phyloP scores from a whole-genome alignment of 2,329 filamentous ascomycete genomes.

The Hypoxylon sp. region DNA sequence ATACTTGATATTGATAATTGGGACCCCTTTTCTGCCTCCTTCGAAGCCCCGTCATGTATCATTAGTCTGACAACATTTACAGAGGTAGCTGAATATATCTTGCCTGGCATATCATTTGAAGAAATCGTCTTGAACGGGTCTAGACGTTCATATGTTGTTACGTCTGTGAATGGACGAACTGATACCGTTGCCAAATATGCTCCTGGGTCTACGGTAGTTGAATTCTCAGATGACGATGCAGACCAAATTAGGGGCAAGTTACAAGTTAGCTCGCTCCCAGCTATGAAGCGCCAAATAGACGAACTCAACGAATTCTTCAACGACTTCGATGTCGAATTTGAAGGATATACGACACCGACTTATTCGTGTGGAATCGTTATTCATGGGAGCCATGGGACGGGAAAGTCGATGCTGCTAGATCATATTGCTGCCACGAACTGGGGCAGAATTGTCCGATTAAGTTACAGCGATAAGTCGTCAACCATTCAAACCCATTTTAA shows the following conservation, averaged over 20 bases:
- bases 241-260: slow-evolving; percentile 55
- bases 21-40: neutral
- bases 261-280: slow-evolving; percentile 72
- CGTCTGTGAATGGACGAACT: slow-evolving; percentile 68
- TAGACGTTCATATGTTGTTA: slow-evolving; percentile 72
- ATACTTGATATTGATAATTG: neutral
- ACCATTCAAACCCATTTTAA: slow-evolving; percentile 78
- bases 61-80: slow-evolving; percentile 31
- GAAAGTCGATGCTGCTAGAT: slow-evolving; percentile 82
- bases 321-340: slow-evolving; percentile 64
- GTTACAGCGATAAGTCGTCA: slow-evolving; percentile 68
- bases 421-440: slow-evolving; percentile 77
- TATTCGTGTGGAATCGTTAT: slow-evolving; percentile 75
- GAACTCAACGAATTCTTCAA: slow-evolving; percentile 77
- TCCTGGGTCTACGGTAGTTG: slow-evolving; percentile 56
- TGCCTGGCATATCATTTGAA: slow-evolving; percentile 79
- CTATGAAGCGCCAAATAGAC: slow-evolving; percentile 74
- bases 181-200: slow-evolving; percentile 63
- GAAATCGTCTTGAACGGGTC: slow-evolving; percentile 69
- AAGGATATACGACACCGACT: slow-evolving; percentile 55
- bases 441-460: slow-evolving; percentile 76
- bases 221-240: slow-evolving; percentile 56
- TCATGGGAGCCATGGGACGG: slow-evolving; percentile 86
- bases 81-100: slow-evolving; percentile 77
- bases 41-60: slow-evolving; percentile 12